These are phyloP conservation scores for Rhytidiadelphus loreus DNA, from an alignment of 225 moss, liverwort and hornwort genomes.

Conservation along the genomic window DNA sequence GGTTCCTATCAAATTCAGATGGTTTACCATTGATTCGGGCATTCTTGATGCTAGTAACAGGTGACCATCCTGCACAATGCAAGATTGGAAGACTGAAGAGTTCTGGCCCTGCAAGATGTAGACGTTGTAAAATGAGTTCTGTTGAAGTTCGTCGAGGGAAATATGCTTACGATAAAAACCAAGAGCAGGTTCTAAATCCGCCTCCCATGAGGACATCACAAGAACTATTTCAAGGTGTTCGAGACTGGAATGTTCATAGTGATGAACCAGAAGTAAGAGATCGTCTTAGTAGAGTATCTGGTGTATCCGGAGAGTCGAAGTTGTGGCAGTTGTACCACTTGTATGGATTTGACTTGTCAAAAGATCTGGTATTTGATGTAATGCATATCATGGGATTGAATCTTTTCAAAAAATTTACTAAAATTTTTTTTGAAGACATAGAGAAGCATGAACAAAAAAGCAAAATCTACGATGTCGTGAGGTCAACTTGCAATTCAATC, in stretches of 20 bases:
- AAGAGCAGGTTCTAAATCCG: not conserved
- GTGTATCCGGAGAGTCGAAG: not conserved
- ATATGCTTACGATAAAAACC: not conserved
- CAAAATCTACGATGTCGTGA: not conserved
- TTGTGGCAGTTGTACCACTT: not conserved
- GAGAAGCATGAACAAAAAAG: rapidly evolving
- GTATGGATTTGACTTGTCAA: not conserved
- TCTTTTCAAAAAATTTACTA: not conserved
- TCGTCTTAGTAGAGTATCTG: rapidly evolving
- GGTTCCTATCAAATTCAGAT: not conserved
- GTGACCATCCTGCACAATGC: not conserved
- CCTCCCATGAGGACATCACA: not conserved
- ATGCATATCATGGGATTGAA: not conserved
- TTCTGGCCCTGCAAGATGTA: not conserved
- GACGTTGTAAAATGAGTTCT: not conserved
- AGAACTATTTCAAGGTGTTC: not conserved
- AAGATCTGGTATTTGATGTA: not conserved
- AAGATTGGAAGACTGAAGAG: not conserved
- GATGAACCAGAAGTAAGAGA: not conserved
- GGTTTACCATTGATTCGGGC: not conserved
- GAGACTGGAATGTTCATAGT: not conserved
- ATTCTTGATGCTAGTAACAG: not conserved
- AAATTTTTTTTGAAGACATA: not conserved
- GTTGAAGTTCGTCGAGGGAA: rapidly evolving
- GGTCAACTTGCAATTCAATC: not conserved